Percentiles rank a stretch among this genome's conserved stretches.
Evolutionary conservation across 1,139 yeast species (phyloP).

Genomic region (Saccharomyces hybrid): DNA sequence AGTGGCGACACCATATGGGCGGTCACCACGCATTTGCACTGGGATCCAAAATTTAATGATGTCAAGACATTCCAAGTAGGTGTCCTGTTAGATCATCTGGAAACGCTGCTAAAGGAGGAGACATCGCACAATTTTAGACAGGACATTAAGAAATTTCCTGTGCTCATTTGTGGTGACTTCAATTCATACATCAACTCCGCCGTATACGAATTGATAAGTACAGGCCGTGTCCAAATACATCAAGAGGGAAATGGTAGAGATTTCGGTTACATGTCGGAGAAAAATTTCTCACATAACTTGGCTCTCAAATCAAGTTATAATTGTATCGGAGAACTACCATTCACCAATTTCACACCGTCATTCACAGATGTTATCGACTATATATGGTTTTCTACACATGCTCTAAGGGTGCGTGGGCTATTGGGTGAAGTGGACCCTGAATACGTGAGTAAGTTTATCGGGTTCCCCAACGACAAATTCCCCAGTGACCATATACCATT

Average conservation of each 20-base stretch:
- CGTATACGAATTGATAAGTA: conserved; percentile 80
- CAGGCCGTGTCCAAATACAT: conserved; percentile 68
- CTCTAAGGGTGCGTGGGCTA: conserved; percentile 74
- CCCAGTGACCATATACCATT: conserved; percentile 94
- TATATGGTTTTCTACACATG: conserved; percentile 83
- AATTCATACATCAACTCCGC: conserved; percentile 85
- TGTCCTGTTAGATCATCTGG: conserved; percentile 80
- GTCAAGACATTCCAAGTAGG: conserved; percentile 96
- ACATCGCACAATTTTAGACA: conserved; percentile 34
- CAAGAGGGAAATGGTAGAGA: conserved; percentile 77
- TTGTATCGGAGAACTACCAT: conserved; percentile 80
- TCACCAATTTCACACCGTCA: conserved; percentile 88
- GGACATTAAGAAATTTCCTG: conserved; percentile 60
- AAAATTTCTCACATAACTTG: conserved; percentile 77
- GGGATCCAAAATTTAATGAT: conserved; percentile 97
- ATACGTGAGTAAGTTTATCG: conserved; percentile 70
- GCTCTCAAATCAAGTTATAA: conserved; percentile 81
- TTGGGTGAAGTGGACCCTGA: conserved; percentile 77
- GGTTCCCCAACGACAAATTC: conserved; percentile 88
- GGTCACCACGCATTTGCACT: conserved; percentile 90
- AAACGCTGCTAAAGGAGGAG: conserved; percentile 39
- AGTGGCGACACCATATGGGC: conserved; percentile 68
- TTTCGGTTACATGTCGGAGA: conserved; percentile 86
- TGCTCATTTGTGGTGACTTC: conserved; percentile 90
- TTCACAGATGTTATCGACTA: conserved; percentile 93